Conservation (phyloP, 2,329 filamentous ascomycete genomes). For the Trichoderma sp. region DNA sequence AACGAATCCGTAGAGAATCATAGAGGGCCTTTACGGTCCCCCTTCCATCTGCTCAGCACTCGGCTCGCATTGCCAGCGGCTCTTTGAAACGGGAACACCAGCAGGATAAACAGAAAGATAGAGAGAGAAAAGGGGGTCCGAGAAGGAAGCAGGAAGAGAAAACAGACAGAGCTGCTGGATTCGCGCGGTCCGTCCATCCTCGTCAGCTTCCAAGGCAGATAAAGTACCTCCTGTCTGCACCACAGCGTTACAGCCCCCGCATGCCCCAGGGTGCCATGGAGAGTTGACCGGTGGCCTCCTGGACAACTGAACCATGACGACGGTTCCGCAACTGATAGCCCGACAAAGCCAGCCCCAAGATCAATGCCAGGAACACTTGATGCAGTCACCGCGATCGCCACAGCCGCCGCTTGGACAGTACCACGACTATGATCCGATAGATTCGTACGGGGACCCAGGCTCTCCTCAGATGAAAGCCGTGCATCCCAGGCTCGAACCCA, state of each 20-base stretch:
- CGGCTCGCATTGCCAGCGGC: slow-evolving; percentile 13
- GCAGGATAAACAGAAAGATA: neutral
- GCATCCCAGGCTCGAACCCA: slow-evolving; percentile 38
- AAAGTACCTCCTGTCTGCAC: slow-evolving; percentile 6
- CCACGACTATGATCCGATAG: slow-evolving; percentile 8
- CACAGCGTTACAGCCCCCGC: slow-evolving; percentile 11
- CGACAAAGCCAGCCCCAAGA: slow-evolving; percentile 16
- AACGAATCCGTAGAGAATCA: slow-evolving; percentile 19
- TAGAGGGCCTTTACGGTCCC: slow-evolving; percentile 21
- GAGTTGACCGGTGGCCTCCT: slow-evolving; percentile 20
- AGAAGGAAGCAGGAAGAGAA: neutral
- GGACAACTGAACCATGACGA: slow-evolving; percentile 26
- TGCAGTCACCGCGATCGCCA: neutral
- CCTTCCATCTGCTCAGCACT: neutral
- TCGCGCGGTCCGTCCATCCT: neutral
- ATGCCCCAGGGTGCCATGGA: slow-evolving; percentile 25
- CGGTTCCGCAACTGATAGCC: slow-evolving; percentile 14
- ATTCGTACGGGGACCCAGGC: slow-evolving; percentile 45
- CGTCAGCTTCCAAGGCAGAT: neutral
- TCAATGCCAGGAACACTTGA: slow-evolving; percentile 18
- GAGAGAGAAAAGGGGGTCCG: neutral
- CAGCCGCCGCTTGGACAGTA: neutral
- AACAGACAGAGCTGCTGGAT: neutral
- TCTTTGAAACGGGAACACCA: neutral
- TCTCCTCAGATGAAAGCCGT: slow-evolving; percentile 45